A percentile compares a stretch with the other conserved stretches of the same genome.
These are phyloP conservation scores for Nepenthes alata DNA, from an alignment of 179 eudicot species.

Conservation along the genomic window DNA sequence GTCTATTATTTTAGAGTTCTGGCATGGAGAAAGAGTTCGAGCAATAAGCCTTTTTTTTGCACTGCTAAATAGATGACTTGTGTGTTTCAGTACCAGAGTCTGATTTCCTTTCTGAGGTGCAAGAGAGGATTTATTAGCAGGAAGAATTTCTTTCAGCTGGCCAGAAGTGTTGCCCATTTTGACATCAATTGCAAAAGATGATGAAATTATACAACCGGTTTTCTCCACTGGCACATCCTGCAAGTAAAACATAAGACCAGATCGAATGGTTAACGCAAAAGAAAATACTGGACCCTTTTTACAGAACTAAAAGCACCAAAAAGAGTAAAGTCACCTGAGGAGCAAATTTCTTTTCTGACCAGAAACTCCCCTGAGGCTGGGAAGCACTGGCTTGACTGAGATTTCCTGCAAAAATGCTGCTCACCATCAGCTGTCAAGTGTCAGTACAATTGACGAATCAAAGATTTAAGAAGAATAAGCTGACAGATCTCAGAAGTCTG, in stretches of 20 bases:
- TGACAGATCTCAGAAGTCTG: too few relatives aligned
- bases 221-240: constrained; percentile 31
- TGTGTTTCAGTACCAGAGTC: constrained; percentile 18
- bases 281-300: neutral
- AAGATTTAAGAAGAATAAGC: neutral
- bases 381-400: constrained; percentile 13
- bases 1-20: constrained; percentile 21
- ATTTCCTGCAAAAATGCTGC: constrained; percentile 29
- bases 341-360: constrained; percentile 24
- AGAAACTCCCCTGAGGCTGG: constrained; percentile 22
- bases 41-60: constrained; percentile 17
- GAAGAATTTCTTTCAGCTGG: constrained; percentile 36
- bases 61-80: constrained; percentile 18
- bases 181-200: constrained; percentile 20
- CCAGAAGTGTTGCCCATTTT: constrained; percentile 20
- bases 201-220: constrained; percentile 18
- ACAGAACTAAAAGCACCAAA: neutral
- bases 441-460: constrained; percentile 3
- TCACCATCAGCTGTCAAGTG: constrained; percentile 5
- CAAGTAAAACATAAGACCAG: constrained; percentile 13
- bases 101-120: constrained; percentile 21
- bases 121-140: constrained; percentile 71
- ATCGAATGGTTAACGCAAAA: constrained; percentile 5
- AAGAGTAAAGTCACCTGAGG: constrained; percentile 25
- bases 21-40: constrained; percentile 12